Percentiles rank a stretch among this genome's conserved stretches.
Evolutionary conservation across 2,329 filamentous ascomycete genomes (phyloP).

Genomic region (Fusarium poae): DNA sequence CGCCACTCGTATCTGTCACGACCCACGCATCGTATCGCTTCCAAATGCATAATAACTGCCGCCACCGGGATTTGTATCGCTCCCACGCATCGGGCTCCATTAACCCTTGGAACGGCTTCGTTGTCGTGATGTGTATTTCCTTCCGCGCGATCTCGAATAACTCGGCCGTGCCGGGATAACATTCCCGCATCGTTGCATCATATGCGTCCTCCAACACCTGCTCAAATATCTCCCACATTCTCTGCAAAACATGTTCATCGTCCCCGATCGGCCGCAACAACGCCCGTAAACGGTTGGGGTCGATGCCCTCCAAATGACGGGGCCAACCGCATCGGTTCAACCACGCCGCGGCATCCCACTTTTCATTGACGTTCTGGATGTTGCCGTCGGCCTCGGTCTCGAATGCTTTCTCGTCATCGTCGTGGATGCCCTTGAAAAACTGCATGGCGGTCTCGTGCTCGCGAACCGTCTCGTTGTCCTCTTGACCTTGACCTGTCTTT

Average conservation of each 20-base stretch:
- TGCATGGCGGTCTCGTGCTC: not conserved
- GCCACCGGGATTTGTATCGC: not conserved
- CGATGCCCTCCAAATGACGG: not conserved
- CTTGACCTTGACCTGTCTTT: too few species aligned
- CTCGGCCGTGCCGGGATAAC: not conserved
- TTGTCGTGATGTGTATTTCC: not conserved
- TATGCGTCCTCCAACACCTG: not conserved
- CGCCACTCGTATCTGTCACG: not conserved
- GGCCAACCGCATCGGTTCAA: not conserved
- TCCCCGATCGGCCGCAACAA: not conserved
- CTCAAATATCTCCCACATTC: not conserved
- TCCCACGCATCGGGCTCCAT: not conserved
- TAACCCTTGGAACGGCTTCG: not conserved
- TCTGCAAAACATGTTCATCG: not conserved
- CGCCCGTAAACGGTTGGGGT: not conserved
- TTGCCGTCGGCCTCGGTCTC: not conserved
- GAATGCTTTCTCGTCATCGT: not conserved
- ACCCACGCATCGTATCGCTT: not conserved
- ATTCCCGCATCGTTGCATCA: not conserved
- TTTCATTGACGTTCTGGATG: not conserved
- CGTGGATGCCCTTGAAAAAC: not conserved
- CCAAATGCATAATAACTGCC: not conserved
- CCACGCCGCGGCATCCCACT: not conserved
- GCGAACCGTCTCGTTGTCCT: too few species aligned
- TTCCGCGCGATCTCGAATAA: not conserved